Base-by-base conservation (phyloP, 305 asterid genomes). In the Euphrasia arctica region DNA sequence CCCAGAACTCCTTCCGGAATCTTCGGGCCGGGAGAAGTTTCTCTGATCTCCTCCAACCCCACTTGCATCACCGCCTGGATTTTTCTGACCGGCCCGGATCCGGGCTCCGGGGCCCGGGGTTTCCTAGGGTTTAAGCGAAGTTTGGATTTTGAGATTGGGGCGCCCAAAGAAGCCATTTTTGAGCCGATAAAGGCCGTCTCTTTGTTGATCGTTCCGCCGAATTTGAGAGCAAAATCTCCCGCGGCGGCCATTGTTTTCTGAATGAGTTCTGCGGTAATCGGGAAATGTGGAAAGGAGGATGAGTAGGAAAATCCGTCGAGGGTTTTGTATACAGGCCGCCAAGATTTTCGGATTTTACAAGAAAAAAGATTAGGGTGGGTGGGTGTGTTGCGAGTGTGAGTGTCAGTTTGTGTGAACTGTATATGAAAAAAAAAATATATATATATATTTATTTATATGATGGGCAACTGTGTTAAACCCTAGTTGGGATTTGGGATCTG, bases 61-160 rank as follows among this genome's bases (percentile, higher is more conserved):
- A 80, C 76, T 48, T 90, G 90, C 81, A 82, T 65, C 62, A 82
- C 87, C 6, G 82, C 78, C 60, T 62, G 72, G 34, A 52, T 22
- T 18, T 18, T 7, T 12, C 13, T 12, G 5, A 78, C 70, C 42
- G 42, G 9, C 67, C 74, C 75, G 59, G 8, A 15, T 60, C 70
- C 25, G 0, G 65, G 18, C 64, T 64, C 62, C 18, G 25, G 31
- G 18, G 41, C 15, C 58, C 76, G 69, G 62, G 75, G 54, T 61
- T 70, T 82, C 74, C 70, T 50, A 43, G 39, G 59, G 54, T 43
- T 61, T 10, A 74, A 70, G 51, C 71, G 61, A 56, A 72, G 68
- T 18, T 67, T 75, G 50, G 25, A 25, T 52, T 72, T 58, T 9
- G 72, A 64, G 73, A 82, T 13, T 11, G 82, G 75, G 58, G 60